Conservation (phyloP, 306 rosid species). For the Vicia villosa region DNA sequence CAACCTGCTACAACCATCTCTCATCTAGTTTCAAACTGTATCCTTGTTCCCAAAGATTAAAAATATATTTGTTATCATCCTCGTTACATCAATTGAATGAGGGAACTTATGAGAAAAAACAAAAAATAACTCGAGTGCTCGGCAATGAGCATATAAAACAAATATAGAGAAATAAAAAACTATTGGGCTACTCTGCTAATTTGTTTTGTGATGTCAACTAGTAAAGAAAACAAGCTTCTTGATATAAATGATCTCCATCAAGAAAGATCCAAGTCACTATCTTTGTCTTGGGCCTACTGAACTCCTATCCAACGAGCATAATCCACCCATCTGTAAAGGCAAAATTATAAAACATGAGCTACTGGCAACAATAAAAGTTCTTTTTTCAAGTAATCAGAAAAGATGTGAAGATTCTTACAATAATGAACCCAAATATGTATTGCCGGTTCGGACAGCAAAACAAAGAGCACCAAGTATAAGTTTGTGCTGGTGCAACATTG, state of each 20-base stretch:
- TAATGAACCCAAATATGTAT: conserved; percentile 83
- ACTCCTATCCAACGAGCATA: conserved; percentile 85
- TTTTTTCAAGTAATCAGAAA: conserved; percentile 1
- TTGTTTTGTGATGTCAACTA: conserved; percentile 34
- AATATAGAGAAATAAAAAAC: conserved; percentile 37
- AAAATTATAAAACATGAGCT: conserved; percentile 29
- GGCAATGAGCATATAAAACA: conserved; percentile 30
- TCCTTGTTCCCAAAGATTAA: conserved; percentile 13
- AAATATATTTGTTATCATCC: conserved; percentile 23
- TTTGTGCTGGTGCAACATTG: conserved; percentile 78
- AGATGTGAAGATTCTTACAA: conserved; percentile 53
- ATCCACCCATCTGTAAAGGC: conserved; percentile 80
- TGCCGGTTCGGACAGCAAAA: conserved; percentile 87
- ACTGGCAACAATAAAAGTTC: neutral
- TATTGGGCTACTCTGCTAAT: conserved; percentile 36
- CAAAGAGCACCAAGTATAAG: conserved; percentile 67
- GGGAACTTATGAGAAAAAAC: conserved; percentile 18
- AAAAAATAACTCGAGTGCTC: conserved; percentile 30
- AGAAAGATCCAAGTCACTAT: conserved; percentile 23
- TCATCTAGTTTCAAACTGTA: conserved; percentile 28
- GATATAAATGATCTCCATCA: conserved; percentile 31
- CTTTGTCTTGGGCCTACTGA: conserved; percentile 54
- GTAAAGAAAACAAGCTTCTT: conserved; percentile 37
- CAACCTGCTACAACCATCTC: conserved; percentile 23
- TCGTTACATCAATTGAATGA: conserved; percentile 31